Base-by-base conservation (phyloP, 1,139 yeast genomes). In the Citeromyces hawaiiensis region DNA sequence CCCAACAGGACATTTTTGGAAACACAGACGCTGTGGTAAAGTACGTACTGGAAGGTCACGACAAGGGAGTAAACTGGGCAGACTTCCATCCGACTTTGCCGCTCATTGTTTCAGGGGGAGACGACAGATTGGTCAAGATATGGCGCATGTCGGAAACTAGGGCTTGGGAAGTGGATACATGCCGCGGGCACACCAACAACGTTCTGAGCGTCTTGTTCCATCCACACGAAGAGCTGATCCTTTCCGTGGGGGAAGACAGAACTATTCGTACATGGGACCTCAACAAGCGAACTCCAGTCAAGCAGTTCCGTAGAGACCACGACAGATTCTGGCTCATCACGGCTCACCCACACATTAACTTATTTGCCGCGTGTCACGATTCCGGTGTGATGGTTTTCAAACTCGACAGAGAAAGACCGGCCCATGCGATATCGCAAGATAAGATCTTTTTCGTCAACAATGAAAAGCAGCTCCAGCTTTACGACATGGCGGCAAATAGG, bases 151-250 rank as follows among this genome's bases (percentile, higher is more conserved):
- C 88, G 54, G 96, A 93, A 52, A 81, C 94, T 32, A 87, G 88
- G 62, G 98, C 98, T 27, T 93, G 98, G 97, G 98, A 93, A 60
- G 94, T 93, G 41, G 99, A 93, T 56, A 86, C 97, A 36, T 91
- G 96, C 61, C 76, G 98, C 54, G 98, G 98, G 41, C 99, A 93
- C 59, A 82, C 95, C 37, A 88, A 91, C 55, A 87, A 86, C 55
- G 95, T 91, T 42, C 77, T 88, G 43, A 71, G 94, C 59, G 88
- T 87, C 35, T 66, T 85, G 41, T 93, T 93, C 73, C 96, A 91
- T 54, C 97, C 98, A 36, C 78, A 76, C 49, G 94, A 87, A 60
- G 96, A 91, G 51, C 67, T 91, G 56, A 88, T 93, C 48, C 67
- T 93, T 42, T 88, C 97, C 19, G 95, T 88, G 38, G 81, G 94